Evolutionary conservation across 2,329 filamentous ascomycete genomes (phyloP).

Genomic region (Sporothrix pallida): DNA sequence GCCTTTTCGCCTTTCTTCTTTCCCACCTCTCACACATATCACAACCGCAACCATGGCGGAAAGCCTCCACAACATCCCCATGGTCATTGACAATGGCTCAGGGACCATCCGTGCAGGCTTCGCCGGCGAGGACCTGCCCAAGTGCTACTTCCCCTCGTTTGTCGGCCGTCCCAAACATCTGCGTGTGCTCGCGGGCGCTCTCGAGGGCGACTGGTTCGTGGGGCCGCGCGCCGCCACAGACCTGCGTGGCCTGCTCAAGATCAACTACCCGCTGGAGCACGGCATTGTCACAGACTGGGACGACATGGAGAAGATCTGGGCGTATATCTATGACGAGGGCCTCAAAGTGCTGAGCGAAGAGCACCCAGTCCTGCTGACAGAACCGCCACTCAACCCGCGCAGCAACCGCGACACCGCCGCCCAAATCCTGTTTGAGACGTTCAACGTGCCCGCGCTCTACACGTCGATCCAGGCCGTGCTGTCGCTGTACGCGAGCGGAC

Average conservation of each 20-base stretch:
- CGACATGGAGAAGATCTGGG: conserved; percentile 99
- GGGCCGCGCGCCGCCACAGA: conserved; percentile 87
- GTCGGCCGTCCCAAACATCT: conserved; percentile 95
- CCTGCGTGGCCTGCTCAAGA: conserved; percentile 90
- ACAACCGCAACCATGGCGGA: conserved; percentile 55
- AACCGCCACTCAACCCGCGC: conserved; percentile 92
- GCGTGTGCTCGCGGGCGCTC: conserved; percentile 90
- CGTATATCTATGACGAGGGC: conserved; percentile 94
- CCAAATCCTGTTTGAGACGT: conserved; percentile 97
- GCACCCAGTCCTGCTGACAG: conserved; percentile 95
- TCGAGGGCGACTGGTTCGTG: conserved; percentile 97
- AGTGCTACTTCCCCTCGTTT: conserved; percentile 97
- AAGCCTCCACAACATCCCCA: conserved; percentile 90
- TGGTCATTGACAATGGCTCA: conserved; percentile 98
- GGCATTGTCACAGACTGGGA: conserved; percentile 99
- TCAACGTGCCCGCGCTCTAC: conserved; percentile 96
- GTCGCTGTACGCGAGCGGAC: conserved; percentile 92
- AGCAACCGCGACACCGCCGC: conserved; percentile 95
- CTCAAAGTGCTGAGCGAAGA: conserved; percentile 97
- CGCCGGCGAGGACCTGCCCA: conserved; percentile 92
- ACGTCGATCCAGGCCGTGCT: conserved; percentile 97
- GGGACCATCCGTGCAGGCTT: conserved; percentile 97
- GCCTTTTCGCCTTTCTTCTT: no score
- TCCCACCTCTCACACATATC: not conserved
- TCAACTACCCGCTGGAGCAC: conserved; percentile 93